Percentiles rank a stretch among this genome's conserved stretches.
phyloP scores from a whole-genome alignment of 2,329 filamentous ascomycete species.

The Lachnum nothofagi region DNA sequence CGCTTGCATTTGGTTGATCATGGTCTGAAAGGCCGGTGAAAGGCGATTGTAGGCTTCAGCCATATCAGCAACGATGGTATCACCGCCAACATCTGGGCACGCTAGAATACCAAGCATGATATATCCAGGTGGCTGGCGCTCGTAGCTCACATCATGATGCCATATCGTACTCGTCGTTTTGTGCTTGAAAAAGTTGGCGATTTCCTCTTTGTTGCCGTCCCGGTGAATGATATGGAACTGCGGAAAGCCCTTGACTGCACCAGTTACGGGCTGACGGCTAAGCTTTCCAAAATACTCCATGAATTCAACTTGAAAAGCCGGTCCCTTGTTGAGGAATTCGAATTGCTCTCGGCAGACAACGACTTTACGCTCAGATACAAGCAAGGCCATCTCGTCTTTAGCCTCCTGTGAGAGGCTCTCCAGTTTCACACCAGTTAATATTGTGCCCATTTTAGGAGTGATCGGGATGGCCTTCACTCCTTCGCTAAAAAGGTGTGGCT shows the following conservation, averaged over 20 bases:
- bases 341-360: constrained; percentile 47
- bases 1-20: constrained; percentile 55
- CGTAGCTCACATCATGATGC: constrained; percentile 68
- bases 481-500: constrained; percentile 54
- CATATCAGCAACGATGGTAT: constrained; percentile 67
- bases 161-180: constrained; percentile 58
- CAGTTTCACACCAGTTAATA: constrained; percentile 38
- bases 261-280: constrained; percentile 66
- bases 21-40: constrained; percentile 32
- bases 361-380: constrained; percentile 38
- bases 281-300: constrained; percentile 60
- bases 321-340: constrained; percentile 49
- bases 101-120: constrained; percentile 53
- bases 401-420: constrained; percentile 34
- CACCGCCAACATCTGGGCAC: constrained; percentile 55
- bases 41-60: constrained; percentile 56
- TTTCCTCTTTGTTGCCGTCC: constrained; percentile 53
- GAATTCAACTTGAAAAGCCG: constrained; percentile 56
- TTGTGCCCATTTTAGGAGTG: constrained; percentile 39
- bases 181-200: constrained; percentile 60
- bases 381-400: constrained; percentile 40
- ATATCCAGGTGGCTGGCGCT: constrained; percentile 64
- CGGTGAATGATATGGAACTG: constrained; percentile 63
- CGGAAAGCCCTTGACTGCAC: constrained; percentile 53
- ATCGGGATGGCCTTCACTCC: constrained; percentile 58